phyloP scores from a whole-genome alignment of 108 stramenopile species.

The Schizochytrium sp. region DNA sequence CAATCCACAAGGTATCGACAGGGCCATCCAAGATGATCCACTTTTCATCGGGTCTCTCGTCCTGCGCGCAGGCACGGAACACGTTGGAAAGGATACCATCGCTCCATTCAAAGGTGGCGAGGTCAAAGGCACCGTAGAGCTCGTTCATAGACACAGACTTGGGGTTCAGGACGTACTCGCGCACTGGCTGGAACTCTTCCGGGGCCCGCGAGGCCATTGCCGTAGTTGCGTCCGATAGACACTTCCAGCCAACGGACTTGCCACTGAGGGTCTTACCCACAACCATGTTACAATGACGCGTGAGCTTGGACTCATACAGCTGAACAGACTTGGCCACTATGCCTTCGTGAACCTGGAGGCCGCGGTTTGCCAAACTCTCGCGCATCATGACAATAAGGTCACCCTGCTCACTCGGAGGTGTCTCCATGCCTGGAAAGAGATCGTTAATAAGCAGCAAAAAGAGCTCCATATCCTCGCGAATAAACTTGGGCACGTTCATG shows the following conservation, averaged over 20 bases:
- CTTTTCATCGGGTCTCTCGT: conserved; percentile 51
- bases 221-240: conserved; percentile 48
- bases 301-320: conserved; percentile 57
- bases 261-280: conserved; percentile 56
- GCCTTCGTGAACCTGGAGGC: conserved; percentile 50
- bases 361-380: conserved; percentile 26
- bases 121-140: conserved; percentile 62
- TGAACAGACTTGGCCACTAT: conserved; percentile 52
- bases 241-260: conserved; percentile 53
- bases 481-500: conserved; percentile 71
- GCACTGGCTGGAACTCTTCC: conserved; percentile 40
- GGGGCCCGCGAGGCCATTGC: conserved; percentile 26
- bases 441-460: conserved; percentile 59
- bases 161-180: conserved; percentile 44
- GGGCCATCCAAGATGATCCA: conserved; percentile 64
- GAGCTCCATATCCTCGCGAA: conserved; percentile 59
- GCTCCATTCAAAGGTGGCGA: conserved; percentile 55
- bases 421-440: conserved; percentile 54
- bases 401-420: conserved; percentile 48
- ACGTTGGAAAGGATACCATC: conserved; percentile 59
- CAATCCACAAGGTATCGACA: conserved; percentile 63
- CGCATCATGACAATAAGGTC: conserved; percentile 36
- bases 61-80: conserved; percentile 54
- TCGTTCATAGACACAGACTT: conserved; percentile 54
- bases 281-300: conserved; percentile 68